Base-by-base conservation (phyloP, 306 rosid species). In the Castanea crenata region DNA sequence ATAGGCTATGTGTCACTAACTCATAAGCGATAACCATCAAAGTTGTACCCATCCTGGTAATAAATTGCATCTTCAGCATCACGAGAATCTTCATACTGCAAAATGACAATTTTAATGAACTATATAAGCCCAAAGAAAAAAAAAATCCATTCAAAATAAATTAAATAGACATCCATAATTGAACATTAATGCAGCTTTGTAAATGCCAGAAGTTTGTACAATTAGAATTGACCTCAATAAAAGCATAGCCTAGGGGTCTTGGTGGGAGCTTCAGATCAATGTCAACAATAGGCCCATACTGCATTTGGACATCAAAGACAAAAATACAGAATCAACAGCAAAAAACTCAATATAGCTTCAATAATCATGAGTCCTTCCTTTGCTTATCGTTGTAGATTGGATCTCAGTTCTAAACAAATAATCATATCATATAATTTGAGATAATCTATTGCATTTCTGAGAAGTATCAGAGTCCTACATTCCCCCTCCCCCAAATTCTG, bases 181-280 rank as follows among this genome's bases (percentile, higher is more conserved):
- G 70, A 64, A 64, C 13, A 64, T 7, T 18, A 1, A 18, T 31
- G 13, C 21, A 14, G 16, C 32, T 32, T 64, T 31, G 15, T 67
- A 67, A 67, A 67, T 67, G 35, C 44, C 14, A 15, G 52, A 67
- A 35, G 51, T 67, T 67, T 35, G 27, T 64, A 64, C 44, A 32
- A 56, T 76, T 13, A 51, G 23, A 12, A 49, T 88, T 83, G 81
- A 89, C 98, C 94, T 94, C 94, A 57, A 94, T 84, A 84, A 94
- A 94, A 78, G 98, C 98, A 84, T 91, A 94, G 69, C 97, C 97
- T 0, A 97, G 98, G 61, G 98, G 94, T 74, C 92, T 85, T 18
- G 97, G 97, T 38, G 97, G 98, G 23, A 94, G 77, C 87, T 94
- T 94, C 87, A 94, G 82, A 87, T 94, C 98, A 87, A 94, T 88